phyloP scores from a whole-genome alignment of 1,284 basidiomycete genomes.

The Apiotrichum porosum region DNA sequence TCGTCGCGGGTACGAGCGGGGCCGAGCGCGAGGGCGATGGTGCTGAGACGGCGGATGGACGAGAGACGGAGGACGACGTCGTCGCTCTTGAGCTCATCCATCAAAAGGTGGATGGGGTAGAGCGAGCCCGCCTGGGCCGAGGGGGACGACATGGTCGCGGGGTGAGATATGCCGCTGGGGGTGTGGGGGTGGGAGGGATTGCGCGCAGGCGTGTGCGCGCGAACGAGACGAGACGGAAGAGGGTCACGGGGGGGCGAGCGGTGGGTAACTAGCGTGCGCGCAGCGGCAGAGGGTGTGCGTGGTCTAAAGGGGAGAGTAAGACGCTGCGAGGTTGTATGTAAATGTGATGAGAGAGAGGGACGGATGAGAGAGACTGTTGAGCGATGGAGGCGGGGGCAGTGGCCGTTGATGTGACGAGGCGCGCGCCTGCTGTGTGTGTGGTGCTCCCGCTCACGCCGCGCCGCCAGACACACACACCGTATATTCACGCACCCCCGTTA shows the following conservation, averaged over 20 bases:
- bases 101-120: slow-evolving; percentile 48
- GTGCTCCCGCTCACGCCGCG: neutral
- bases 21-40: slow-evolving; percentile 95
- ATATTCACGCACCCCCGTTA: too few relatives aligned
- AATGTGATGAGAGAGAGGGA: neutral
- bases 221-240: neutral
- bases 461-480: neutral
- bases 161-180: neutral
- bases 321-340: too few relatives aligned
- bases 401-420: neutral
- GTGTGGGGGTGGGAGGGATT: neutral
- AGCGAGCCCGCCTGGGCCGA: slow-evolving; percentile 26
- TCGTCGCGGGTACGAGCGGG: slow-evolving; percentile 93
- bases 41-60: slow-evolving; percentile 96
- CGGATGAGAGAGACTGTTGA: neutral
- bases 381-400: neutral
- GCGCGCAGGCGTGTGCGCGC: neutral
- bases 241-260: neutral
- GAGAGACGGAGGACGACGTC: slow-evolving; percentile 91
- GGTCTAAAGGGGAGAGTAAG: neutral
- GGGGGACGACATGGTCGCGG: slow-evolving; percentile 30
- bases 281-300: neutral
- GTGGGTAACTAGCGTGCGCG: neutral
- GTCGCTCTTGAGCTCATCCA: slow-evolving; percentile 79
- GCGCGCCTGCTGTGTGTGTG: too few relatives aligned